Base-by-base conservation (phyloP, 2,329 filamentous ascomycete species). In the Polytolypa hystricis region DNA sequence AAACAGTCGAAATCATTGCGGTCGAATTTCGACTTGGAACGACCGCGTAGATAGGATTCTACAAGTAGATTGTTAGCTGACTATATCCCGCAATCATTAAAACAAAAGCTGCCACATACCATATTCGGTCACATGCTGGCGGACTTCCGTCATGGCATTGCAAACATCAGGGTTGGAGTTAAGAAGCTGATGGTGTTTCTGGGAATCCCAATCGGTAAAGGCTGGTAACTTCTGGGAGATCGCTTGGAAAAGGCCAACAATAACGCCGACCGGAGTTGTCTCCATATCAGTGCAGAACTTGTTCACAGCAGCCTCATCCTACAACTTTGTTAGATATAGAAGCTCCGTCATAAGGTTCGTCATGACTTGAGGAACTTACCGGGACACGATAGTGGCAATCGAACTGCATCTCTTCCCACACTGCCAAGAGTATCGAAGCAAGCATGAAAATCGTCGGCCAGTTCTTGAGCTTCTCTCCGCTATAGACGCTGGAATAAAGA, bases 371-470 rank as follows among this genome's bases (percentile, higher is more conserved):
- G n/a, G 21, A 41, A 44, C 58, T 52, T 47, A 62, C 59, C 4
- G 84, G 85, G 3, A 93, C 80, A 35, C 89, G 82, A 71, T 94
- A 96, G 65, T 94, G 84, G 71, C 84, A 93, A 65, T 96, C 89
- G 55, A 95, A 96, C 61, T 96, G 87, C 78, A 96, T 95, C 71
- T 94, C 82, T 61, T 96, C 89, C 89, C 89, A 96, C 14, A 96
- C 85, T 8, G 84, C 84, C 32, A 96, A 72, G 21, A 96, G 75
- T 45, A 96, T 91, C 4, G 84, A 87, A 7, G 87, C 89, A 38
- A 95, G 72, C 75, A 96, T 93, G 72, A 95, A 96, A 58, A 96
- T 96, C 33, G 87, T 95, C 2, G 89, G 89, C 89, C 89, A 96
- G 67, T 95, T 93, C 77, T 94, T 95, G 50, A 95, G 76, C 62